These are phyloP conservation scores for Tolypocladium capitatum DNA, from an alignment of 2,329 filamentous ascomycete species.

Conservation along the genomic window DNA sequence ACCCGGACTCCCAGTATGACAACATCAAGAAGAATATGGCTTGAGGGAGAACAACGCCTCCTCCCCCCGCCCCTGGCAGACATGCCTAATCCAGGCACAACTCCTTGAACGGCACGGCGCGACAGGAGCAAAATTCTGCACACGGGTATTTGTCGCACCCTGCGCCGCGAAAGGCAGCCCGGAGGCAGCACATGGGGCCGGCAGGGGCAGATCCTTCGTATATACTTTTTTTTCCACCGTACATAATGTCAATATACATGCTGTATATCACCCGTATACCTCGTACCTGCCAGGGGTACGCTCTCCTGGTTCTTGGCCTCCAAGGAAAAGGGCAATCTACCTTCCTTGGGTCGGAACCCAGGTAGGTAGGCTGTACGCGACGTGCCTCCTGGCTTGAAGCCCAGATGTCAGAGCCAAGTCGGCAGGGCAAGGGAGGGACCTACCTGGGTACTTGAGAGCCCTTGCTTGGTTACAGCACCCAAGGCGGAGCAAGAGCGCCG, in stretches of 20 bases:
- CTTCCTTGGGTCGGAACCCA: too few relatives aligned
- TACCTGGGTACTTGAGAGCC: not conserved
- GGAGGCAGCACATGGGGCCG: not conserved
- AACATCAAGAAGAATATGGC: slow-evolving; percentile 30
- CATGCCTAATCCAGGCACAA: not conserved
- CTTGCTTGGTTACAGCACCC: not conserved
- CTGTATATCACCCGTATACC: not conserved
- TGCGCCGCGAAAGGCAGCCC: not conserved
- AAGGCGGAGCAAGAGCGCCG: not conserved
- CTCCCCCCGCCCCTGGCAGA: not conserved
- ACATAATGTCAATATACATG: not conserved
- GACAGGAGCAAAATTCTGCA: not conserved
- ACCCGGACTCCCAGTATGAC: slow-evolving; percentile 39
- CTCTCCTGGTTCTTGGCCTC: too few relatives aligned
- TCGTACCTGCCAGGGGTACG: not conserved
- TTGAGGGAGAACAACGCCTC: slow-evolving; percentile 2
- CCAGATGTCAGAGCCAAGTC: not conserved
- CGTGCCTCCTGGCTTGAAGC: not conserved
- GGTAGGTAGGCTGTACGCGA: too few relatives aligned
- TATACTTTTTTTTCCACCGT: not conserved
- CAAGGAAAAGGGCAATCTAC: too few relatives aligned
- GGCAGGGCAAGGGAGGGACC: too few relatives aligned
- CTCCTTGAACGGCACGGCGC: not conserved
- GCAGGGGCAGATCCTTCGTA: not conserved
- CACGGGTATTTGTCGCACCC: not conserved